Percentiles rank a stretch among this genome's conserved stretches.
Evolutionary conservation across 2,329 filamentous ascomycete genomes (phyloP).

Genomic region (Cylindrodendrum hubeiense): DNA sequence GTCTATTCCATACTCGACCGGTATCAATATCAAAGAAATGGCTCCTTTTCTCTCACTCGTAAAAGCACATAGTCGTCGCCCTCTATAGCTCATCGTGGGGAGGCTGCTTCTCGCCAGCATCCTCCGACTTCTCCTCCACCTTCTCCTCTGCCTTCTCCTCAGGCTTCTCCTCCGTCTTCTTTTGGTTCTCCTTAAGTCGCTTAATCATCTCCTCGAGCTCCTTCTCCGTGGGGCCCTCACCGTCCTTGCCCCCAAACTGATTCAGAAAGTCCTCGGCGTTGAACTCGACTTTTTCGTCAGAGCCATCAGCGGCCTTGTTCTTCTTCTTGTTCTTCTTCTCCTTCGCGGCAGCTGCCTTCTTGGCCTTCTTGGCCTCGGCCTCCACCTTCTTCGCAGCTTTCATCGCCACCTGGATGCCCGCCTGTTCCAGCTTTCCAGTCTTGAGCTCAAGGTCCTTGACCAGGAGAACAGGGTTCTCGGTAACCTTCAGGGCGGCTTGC

Average conservation of each 20-base stretch:
- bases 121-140: constrained; percentile 6
- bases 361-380: constrained; percentile 59
- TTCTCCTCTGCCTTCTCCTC: constrained; percentile 22
- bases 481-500: constrained; percentile 77
- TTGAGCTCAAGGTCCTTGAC: constrained; percentile 78
- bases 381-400: constrained; percentile 73
- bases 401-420: constrained; percentile 77
- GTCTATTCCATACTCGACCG: constrained; percentile 35
- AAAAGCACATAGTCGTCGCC: constrained; percentile 27
- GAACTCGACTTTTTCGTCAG: constrained; percentile 57
- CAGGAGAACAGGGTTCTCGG: constrained; percentile 81
- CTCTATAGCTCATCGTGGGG: constrained; percentile 53
- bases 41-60: constrained; percentile 23
- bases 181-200: constrained; percentile 38
- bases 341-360: constrained; percentile 55
- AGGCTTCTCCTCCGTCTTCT: constrained; percentile 22
- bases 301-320: constrained; percentile 51
- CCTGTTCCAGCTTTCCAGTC: constrained; percentile 78
- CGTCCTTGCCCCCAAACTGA: constrained; percentile 47
- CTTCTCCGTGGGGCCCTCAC: constrained; percentile 43
- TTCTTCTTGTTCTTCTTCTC: constrained; percentile 56
- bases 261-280: constrained; percentile 61
- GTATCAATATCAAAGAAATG: constrained; percentile 40
- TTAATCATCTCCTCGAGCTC: constrained; percentile 45
- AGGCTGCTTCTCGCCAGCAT: constrained; percentile 36